phyloP scores from a whole-genome alignment of 768 basidiomycete genomes.

The Hemileccinum impolitum region DNA sequence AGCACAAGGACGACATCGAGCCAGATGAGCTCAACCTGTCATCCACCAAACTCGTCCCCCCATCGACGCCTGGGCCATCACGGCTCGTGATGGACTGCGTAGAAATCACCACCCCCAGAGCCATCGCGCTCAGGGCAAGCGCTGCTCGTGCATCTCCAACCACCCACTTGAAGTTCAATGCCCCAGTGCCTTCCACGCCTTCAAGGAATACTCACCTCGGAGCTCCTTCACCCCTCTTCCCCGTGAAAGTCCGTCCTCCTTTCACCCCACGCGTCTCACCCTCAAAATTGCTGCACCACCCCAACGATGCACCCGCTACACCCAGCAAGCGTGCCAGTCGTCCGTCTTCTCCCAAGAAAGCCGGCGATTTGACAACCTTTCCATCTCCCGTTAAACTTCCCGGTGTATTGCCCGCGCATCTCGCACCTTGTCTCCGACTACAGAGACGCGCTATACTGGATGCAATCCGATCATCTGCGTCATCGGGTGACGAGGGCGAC shows the following conservation, averaged over 20 bases:
- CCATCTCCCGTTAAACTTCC: constrained; percentile 24
- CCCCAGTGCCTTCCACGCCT: constrained; percentile 19
- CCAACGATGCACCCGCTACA: constrained; percentile 13
- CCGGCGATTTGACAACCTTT: neutral
- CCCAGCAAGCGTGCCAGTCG: constrained; percentile 11
- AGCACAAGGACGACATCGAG: constrained; percentile 4
- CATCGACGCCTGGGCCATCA: constrained; percentile 21
- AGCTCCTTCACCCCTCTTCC: constrained; percentile 15
- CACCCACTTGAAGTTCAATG: neutral
- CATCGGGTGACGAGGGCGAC: constrained; percentile 30
- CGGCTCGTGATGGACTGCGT: constrained; percentile 31
- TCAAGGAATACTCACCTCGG: constrained; percentile 8
- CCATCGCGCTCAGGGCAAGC: neutral
- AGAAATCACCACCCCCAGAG: constrained; percentile 29
- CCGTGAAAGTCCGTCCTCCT: constrained; percentile 11
- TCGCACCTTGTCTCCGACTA: constrained; percentile 44
- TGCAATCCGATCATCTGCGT: constrained; percentile 37
- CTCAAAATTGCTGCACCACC: constrained; percentile 3
- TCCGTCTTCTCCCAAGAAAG: constrained; percentile 13
- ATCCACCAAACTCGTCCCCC: constrained; percentile 8
- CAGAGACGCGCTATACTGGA: constrained; percentile 59
- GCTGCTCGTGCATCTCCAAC: constrained; percentile 10
- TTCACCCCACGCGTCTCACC: constrained; percentile 18
- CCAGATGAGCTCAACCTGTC: constrained; percentile 29
- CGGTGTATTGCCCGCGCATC: constrained; percentile 36